Base-by-base conservation (phyloP, 202 grass and related monocot species). In the Cymbopogon flexuosus region DNA sequence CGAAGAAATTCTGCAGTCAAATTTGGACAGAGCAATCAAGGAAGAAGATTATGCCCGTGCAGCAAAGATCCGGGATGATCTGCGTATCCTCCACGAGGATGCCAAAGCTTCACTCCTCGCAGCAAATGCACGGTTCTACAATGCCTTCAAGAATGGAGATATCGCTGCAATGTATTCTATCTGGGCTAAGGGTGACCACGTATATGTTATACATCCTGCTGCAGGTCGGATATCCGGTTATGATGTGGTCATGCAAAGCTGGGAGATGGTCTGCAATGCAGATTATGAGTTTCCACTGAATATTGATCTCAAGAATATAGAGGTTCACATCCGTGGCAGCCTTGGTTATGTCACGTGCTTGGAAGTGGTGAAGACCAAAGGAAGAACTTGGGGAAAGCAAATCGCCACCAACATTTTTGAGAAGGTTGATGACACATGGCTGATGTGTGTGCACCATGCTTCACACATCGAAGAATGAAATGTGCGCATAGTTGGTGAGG, bases 161-260 rank as follows among this genome's bases (percentile, higher is more conserved):
- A 66, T 98, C 15, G 81, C 79, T 3, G 68, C 77, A 1, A 94
- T 98, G 95, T 73, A 94, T 56, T 93, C 88, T 35, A 88, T 93
- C 58, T 98, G 95, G 95, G 75, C 90, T 39, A 91, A 98, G 80
- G 92, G 95, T 46, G 92, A 98, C 54, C 90, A 98, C 7, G 90
- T 95, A 5, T 98, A 93, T 86, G 95, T 98, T 34, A 83, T 98
- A 14, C 95, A 95, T 56, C 95, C 95, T 18, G 74, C 73, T 29
- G 90, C 95, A 34, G 90, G 92, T 62, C 88, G 82, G 76, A 98
- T 98, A 74, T 93, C 83, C 0, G 87, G 92, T 40, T 93, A 97
- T 21, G 95, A 98, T 29, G 68, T 98, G 86, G 92, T 98, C 41
- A 90, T 93, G 90, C 90, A 88, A 52, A 98, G 95, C 76, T 98